Base-by-base conservation (phyloP, 495 filamentous ascomycete species). In the Aspergillus asperescens region DNA sequence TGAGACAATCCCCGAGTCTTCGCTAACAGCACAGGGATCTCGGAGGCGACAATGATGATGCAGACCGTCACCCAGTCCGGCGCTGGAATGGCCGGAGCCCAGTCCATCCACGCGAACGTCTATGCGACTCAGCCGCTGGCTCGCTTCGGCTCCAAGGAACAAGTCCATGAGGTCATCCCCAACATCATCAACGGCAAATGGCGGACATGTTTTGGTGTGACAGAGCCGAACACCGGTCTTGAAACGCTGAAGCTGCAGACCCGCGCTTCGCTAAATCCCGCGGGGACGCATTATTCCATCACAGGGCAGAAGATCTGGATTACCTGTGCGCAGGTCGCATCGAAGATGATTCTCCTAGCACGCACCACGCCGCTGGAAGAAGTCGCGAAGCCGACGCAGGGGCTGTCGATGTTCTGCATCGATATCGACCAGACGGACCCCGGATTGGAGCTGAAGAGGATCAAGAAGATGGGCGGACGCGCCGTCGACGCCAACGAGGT, bases 251-350 rank as follows among this genome's bases (percentile, higher is more conserved):
- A 81, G 49, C 72, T 90, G 8, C 76, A 70, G 39, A 90, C 86
- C 0, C 64, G 69, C 19, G 87, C 83, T 3, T 69, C 57, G 28
- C 81, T 67, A 61, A 66, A 65, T 9, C 52, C 47, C 51, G 52
- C 72, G 16, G 72, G 74, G 2, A 76, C 80, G 22, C 68, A 64
- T 16, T 90, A 88, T 68, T 70, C 64, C 0, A 74, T 92, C 12
- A 75, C 78, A 0, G 87, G 87, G 0, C 87, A 89, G 62, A 90
- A 90, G 73, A 89, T 89, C 54, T 89, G 87, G 87, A 90, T 90
- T 34, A 84, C 86, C 3, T 88, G 79, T 49, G 88, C 87, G 4
- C 85, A 90, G 62, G 83, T 89, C 6, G 87, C 87, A 1, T 71
- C 73, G 5, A 87, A 85, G 59, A 90, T 90, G 87, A 81, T 90